phyloP scores from a whole-genome alignment of 1,284 basidiomycete species.

The Puccinia polysora region DNA sequence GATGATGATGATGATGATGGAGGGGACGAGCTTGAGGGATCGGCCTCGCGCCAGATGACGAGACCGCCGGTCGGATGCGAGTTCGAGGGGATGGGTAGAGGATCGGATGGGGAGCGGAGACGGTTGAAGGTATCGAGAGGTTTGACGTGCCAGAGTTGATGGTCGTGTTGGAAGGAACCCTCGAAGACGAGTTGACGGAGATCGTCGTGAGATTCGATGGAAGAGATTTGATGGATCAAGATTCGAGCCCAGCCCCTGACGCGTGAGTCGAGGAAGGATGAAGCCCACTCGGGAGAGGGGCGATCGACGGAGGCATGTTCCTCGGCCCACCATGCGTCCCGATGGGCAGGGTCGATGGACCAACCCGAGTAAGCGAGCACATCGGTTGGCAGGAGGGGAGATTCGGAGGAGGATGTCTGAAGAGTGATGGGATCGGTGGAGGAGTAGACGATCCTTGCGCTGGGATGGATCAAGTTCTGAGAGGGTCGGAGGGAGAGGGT shows the following conservation, averaged over 20 bases:
- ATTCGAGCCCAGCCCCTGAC: constrained; percentile 48
- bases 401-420: constrained; percentile 26
- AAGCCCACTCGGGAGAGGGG: constrained; percentile 13
- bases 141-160: constrained; percentile 68
- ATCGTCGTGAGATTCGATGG: constrained; percentile 29
- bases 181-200: constrained; percentile 59
- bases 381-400: constrained; percentile 43
- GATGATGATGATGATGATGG: constrained; percentile 54
- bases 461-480: constrained; percentile 47
- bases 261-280: constrained; percentile 19
- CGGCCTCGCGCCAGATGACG: constrained; percentile 65
- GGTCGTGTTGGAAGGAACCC: constrained; percentile 68
- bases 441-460: constrained; percentile 46
- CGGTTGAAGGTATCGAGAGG: constrained; percentile 68
- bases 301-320: constrained; percentile 41
- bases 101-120: constrained; percentile 60
- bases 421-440: constrained; percentile 38
- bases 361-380: constrained; percentile 49
- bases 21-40: constrained; percentile 56
- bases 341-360: constrained; percentile 45
- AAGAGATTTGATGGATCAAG: constrained; percentile 38
- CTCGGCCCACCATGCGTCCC: constrained; percentile 45
- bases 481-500: constrained; percentile 47
- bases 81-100: constrained; percentile 49
- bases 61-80: constrained; percentile 56